These are phyloP conservation scores for Smittium culicis DNA, from an alignment of 371 early-diverging fungal genomes.

Conservation along the genomic window DNA sequence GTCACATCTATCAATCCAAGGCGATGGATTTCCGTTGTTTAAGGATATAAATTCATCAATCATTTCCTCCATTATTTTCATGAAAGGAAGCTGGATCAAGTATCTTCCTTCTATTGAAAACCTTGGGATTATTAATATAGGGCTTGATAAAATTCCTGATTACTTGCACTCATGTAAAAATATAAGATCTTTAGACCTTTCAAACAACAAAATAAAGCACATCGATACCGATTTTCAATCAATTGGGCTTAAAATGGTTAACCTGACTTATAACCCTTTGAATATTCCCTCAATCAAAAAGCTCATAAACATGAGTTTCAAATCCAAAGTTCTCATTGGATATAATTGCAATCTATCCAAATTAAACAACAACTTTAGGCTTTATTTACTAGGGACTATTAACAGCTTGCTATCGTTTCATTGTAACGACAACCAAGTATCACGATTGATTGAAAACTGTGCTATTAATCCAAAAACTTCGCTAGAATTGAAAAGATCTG, in stretches of 20 bases:
- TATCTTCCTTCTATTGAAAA: neutral
- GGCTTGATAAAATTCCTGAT: neutral
- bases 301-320: neutral
- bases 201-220: neutral
- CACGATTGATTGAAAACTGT: neutral
- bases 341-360: neutral
- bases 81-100: conserved; percentile 1
- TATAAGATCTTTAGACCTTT: neutral
- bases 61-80: neutral
- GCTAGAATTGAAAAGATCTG: neutral
- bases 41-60: neutral
- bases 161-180: neutral
- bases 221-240: neutral
- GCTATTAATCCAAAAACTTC: neutral
- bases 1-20: neutral
- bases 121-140: conserved; percentile 2
- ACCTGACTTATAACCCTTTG: neutral
- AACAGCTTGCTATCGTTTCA: neutral
- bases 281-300: neutral
- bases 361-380: neutral
- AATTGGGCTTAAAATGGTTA: neutral
- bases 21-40: neutral
- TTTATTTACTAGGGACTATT: neutral
- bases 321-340: neutral
- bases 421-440: neutral